Evolutionary conservation across 2,329 filamentous ascomycete genomes (phyloP).

Genomic region (Colletotrichum spinosum): DNA sequence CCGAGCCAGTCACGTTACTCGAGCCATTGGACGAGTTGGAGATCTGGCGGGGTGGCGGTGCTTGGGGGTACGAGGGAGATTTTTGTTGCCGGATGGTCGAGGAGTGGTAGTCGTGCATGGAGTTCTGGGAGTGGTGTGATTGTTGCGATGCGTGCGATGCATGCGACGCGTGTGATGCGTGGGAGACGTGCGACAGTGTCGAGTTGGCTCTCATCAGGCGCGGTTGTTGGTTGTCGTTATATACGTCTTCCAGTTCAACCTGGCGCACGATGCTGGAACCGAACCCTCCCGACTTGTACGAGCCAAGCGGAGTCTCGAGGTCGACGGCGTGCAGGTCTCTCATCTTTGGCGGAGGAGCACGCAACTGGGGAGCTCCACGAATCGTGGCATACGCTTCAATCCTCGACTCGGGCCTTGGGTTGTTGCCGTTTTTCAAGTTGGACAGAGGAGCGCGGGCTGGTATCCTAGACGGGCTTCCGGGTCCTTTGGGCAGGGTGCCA

Average conservation of each 20-base stretch:
- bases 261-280: slow-evolving; percentile 68
- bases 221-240: slow-evolving; percentile 67
- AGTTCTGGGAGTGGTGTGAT: slow-evolving; percentile 39
- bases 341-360: slow-evolving; percentile 91
- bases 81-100: slow-evolving; percentile 54
- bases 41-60: slow-evolving; percentile 70
- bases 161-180: slow-evolving; percentile 48
- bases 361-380: slow-evolving; percentile 66
- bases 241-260: slow-evolving; percentile 84
- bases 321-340: slow-evolving; percentile 74
- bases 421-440: slow-evolving; percentile 76
- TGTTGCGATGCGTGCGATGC: slow-evolving; percentile 41
- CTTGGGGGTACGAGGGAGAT: slow-evolving; percentile 53
- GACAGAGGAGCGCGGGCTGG: slow-evolving; percentile 77
- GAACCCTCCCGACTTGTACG: slow-evolving; percentile 61
- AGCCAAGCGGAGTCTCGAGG: slow-evolving; percentile 61
- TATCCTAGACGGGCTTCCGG: slow-evolving; percentile 74
- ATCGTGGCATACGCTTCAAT: slow-evolving; percentile 53
- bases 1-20: slow-evolving; percentile 83
- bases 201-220: slow-evolving; percentile 53
- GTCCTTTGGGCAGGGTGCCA: slow-evolving; percentile 43
- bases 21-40: slow-evolving; percentile 81
- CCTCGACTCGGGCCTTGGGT: slow-evolving; percentile 68
- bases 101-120: slow-evolving; percentile 54
- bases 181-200: slow-evolving; percentile 49